Evolutionary conservation across 331 rosid genomes (phyloP).

Genomic region (Ulmus americana): DNA sequence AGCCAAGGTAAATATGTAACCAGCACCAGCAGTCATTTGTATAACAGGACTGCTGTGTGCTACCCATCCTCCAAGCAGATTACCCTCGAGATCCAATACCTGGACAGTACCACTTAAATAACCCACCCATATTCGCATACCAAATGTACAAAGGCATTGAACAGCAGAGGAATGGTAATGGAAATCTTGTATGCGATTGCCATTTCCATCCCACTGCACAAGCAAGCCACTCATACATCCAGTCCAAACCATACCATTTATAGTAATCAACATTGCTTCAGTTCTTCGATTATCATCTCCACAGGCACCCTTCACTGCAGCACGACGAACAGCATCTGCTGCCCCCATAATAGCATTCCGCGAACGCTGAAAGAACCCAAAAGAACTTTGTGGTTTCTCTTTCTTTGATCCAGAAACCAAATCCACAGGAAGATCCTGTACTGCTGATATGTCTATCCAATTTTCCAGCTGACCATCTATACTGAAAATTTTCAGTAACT

Average conservation of each 20-base stretch:
- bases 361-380: conserved; percentile 94
- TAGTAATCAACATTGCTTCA: conserved; percentile 63
- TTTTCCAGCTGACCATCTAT: conserved; percentile 84
- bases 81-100: conserved; percentile 78
- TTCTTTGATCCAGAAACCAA: conserved; percentile 50
- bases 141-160: conserved; percentile 80
- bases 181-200: conserved; percentile 78
- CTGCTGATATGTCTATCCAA: conserved; percentile 52
- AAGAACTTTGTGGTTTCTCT: conserved; percentile 68
- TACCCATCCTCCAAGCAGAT: conserved; percentile 74
- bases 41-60: conserved; percentile 77
- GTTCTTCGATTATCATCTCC: conserved; percentile 91
- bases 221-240: conserved; percentile 86
- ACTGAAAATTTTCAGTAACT: conserved; percentile 77
- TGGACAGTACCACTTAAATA: conserved; percentile 72
- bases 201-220: conserved; percentile 90
- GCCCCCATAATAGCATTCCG: conserved; percentile 95
- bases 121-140: conserved; percentile 81
- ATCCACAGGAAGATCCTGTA: conserved; percentile 63
- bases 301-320: conserved; percentile 77
- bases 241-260: conserved; percentile 88
- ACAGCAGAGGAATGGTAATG: conserved; percentile 62
- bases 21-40: conserved; percentile 61
- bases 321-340: conserved; percentile 98
- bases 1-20: conserved; percentile 72